Evolutionary conservation across 306 rosid genomes (phyloP), one percentile per base, ranked within the genome.

Genomic region (Dryas drummondii): DNA sequence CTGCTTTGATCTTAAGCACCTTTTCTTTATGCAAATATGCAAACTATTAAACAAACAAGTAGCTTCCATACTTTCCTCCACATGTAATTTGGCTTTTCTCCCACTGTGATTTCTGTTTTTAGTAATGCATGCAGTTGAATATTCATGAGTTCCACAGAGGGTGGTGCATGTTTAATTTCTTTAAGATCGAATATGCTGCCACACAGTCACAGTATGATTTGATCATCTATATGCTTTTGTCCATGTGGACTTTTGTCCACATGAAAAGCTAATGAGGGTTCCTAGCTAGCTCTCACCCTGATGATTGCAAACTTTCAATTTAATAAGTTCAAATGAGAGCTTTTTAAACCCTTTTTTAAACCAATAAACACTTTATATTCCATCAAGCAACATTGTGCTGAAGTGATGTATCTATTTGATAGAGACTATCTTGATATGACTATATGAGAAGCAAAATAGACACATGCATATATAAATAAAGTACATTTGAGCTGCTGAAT

Each of bases 251-350:
- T 46, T 58, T 37, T 70, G 76, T 60, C 41, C 40, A 61, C 68
- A 70, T 40, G 68, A 50, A 74, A 79, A 57, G 70, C 65, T 84
- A 63, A 70, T 64, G 62, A 32, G 58, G 1, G 42, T 41, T 10
- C 14, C 56, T 6, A 5, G 11, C 71, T 58, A 22, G 37, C 60
- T 72, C 74, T 54, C 52, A 47, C 69, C 66, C 65, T 32, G 71
- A 85, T 82, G 84, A 86, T 87, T 83, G 83, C 82, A 84, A 66
- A 64, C 61, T 51, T 59, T 64, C 81, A 68, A 76, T 79, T 73
- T 77, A 84, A 84, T 84, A 80, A 80, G 87, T 82, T 91, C 83
- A 83, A 87, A 89, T 27, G 42, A 76, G 81, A 82, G 86, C 91
- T 86, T 89, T 89, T 76, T 66, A 67, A 75, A 22, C 42, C 79